Evolutionary conservation across 257 asterid species (phyloP), one percentile per base, ranked within the genome.

Genomic region (Vinca minor): DNA sequence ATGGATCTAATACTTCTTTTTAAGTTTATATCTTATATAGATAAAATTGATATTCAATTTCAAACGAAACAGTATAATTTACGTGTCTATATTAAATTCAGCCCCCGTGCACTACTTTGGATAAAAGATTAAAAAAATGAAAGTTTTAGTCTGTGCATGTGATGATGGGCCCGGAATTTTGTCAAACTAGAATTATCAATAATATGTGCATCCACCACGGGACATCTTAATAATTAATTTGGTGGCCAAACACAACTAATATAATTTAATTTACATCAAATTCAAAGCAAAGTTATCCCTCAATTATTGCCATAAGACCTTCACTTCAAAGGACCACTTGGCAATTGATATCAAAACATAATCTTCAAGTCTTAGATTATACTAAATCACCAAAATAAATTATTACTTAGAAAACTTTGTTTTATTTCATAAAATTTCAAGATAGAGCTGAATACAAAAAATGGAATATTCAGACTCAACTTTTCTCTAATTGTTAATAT

Each of bases 311-410:
- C 57, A 31, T 3, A 8, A 2, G 18, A 13, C 4, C 0, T 0
- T 28, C 38, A 29, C 17, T 28, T 28, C 4, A 28, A 1, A 9
- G 58, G 59, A 54, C 15, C 21, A 3, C 13, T 54, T 54, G 59
- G 20, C 59, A 36, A 54, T 28, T 23, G 2, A 15, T 31, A 55
- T 45, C 38, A 7, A n/a, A 1, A 1, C 2, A 25, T 31, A 46
- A 46, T 46, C 67, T 63, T 63, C 57, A 26, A 62, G 10, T 7
- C 53, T 25, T 62, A 62, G 25, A 61, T 41, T 41, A 39, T 4
- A 21, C 10, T 59, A 36, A 11, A 38, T 36, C 17, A n/a, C 50
- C 18, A 34, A 44, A 28, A 17, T 44, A 26, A 44, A 44, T 18
- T 2, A 44, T 5, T 0, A 32, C 8, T 42, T 14, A 17, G 10